Percentiles rank a stretch among this genome's conserved stretches.
Evolutionary conservation across 768 basidiomycete genomes (phyloP).

Genomic region (Tubosaeta sp.): DNA sequence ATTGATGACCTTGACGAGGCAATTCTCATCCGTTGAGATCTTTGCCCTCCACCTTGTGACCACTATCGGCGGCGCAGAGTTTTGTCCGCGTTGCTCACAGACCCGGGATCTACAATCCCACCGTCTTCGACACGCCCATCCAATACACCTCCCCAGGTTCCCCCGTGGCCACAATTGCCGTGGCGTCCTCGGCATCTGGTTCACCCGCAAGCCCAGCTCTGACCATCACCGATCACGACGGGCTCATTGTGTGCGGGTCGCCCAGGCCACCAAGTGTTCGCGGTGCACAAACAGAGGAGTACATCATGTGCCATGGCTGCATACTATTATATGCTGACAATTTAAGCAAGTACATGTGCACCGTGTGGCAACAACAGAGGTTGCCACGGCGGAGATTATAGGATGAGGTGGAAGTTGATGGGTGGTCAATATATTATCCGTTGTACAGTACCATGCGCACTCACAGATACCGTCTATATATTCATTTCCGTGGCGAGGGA

Average conservation of each 20-base stretch:
- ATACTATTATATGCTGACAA: slow-evolving; percentile 3
- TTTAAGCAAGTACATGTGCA: not conserved
- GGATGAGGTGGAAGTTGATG: not conserved
- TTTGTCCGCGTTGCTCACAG: slow-evolving; percentile 70
- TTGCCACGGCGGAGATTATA: not conserved
- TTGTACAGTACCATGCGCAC: not conserved
- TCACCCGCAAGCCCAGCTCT: slow-evolving; percentile 4
- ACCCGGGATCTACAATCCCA: slow-evolving; percentile 64
- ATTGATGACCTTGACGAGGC: no score
- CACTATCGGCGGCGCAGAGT: slow-evolving; percentile 62
- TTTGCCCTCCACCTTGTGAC: slow-evolving; percentile 69
- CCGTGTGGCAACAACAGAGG: not conserved
- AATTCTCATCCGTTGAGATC: no score
- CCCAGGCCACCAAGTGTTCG: slow-evolving; percentile 19
- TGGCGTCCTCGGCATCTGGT: slow-evolving; percentile 11
- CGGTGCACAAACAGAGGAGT: slow-evolving; percentile 14
- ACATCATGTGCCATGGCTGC: slow-evolving; percentile 14
- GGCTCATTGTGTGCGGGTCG: slow-evolving; percentile 13
- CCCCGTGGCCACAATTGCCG: slow-evolving; percentile 39
- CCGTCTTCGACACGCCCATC: slow-evolving; percentile 30
- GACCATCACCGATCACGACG: slow-evolving; percentile 3
- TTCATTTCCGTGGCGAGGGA: not conserved
- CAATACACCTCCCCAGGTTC: slow-evolving; percentile 54
- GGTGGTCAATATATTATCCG: not conserved
- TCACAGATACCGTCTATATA: not conserved